Evolutionary conservation across 768 basidiomycete species (phyloP), one percentile per base, ranked within the genome.

Genomic region (Lentinula aciculospora): DNA sequence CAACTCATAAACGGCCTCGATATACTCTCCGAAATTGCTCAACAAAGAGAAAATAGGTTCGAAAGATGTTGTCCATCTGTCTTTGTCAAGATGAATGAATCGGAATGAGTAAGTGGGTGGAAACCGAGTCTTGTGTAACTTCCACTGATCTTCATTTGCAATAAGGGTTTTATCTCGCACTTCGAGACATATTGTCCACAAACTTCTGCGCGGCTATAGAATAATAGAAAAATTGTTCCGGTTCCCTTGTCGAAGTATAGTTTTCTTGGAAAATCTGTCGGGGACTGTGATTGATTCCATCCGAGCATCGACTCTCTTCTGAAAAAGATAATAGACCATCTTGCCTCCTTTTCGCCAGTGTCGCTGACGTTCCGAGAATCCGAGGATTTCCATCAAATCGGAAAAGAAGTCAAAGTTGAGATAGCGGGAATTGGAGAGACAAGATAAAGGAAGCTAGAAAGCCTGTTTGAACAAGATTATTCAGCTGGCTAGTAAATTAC

Each of bases 291-390:
- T 29, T 15, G 17, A 12, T n/a, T 55, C 29, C 28, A 2, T 31
- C 15, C 9, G 29, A 7, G 61, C 59, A 12, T 64, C 62, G 29
- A 58, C 57, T 15, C 53, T 42, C 68, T 84, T 90, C n/a, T 71
- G 78, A 67, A 82, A 94, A 8, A 97, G 74, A 84, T 88, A 91
- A 68, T 96, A 97, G 3, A 77, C 86, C 81, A 96, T 94, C 71
- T 92, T 96, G 4, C 92, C 88, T 13, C 82, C 82, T 23, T 70
- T 66, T 64, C 78, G 84, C 84, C 86, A 89, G 60, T 79, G 77
- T 45, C 76, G 77, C 56, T 80, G 76, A 21, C 88, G 66, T 65
- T 84, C 72, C 0, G 61, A 65, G 65, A 94, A 94, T 0, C 91
- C 91, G 5, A 92, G 66, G 5, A 71, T 64, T 0, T 65, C 57